Base-by-base conservation (phyloP, 345 rosid species). In the Conringia planisiliqua region DNA sequence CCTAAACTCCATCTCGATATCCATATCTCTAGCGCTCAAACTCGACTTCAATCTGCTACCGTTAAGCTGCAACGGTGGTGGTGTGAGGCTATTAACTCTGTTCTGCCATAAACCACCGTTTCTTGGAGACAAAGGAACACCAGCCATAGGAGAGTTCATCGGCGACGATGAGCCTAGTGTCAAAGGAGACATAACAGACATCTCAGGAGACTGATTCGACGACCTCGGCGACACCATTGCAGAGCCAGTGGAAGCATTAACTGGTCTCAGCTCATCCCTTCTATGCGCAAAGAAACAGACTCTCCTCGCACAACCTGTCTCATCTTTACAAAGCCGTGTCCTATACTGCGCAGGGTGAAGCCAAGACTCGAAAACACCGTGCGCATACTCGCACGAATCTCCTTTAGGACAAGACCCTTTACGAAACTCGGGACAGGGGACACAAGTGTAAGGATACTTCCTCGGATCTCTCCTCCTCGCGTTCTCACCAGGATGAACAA, bases 281-380 rank as follows among this genome's bases (percentile, higher is more conserved):
- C 77, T 90, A 79, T 95, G 99, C 48, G 99, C 99, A 59, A 95
- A 95, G 92, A 95, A 95, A 74, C 99, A 95, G 1, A 95, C 99
- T 85, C 93, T 92, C 39, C 99, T 85, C 0, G 86, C 48, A 50
- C 99, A 95, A 22, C 96, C 94, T 0, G 83, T 87, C 82, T 95
- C 99, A 16, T 95, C 98, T 86, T 95, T 95, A 87, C 99, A 95
- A 60, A 95, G 94, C 71, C 99, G 68, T 14, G 99, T 95, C 59
- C 96, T 78, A 67, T 95, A 95, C 72, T 95, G 99, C 0, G 97
- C 97, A 32, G 99, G 99, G 70, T 95, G 99, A 33, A 95, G 86
- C 99, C 99, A 95, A 24, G 96, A 90, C 84, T 95, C 99, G 51
- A 92, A 95, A n/a, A 95, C 91, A 42, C 99, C 99, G 9, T 95